These are phyloP conservation scores for Debaryomyces tyrocola DNA, from an alignment of 805 yeast genomes.

Conservation along the genomic window DNA sequence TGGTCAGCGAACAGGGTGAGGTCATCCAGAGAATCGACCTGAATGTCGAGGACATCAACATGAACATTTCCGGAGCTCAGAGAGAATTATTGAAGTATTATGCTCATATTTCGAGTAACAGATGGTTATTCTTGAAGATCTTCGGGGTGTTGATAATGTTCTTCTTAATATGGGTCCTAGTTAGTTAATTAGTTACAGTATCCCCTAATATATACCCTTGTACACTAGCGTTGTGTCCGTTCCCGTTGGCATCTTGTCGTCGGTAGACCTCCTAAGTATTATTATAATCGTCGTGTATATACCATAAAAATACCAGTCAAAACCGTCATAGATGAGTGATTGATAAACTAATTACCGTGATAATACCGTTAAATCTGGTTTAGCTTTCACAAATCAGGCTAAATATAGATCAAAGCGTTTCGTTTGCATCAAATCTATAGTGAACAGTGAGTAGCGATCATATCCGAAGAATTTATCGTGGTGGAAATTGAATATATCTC, in stretches of 20 bases:
- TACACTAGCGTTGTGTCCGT: neutral
- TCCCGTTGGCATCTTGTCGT: neutral
- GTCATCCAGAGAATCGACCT: slow-evolving; percentile 93
- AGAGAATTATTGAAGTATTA: slow-evolving; percentile 88
- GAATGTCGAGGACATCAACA: slow-evolving; percentile 88
- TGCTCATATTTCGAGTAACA: slow-evolving; percentile 80
- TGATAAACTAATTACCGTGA: neutral
- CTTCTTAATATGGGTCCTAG: slow-evolving; percentile 76
- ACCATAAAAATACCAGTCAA: too few relatives aligned
- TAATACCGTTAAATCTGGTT: neutral
- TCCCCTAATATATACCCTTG: too few relatives aligned
- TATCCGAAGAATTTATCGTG: neutral
- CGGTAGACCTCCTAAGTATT: neutral
- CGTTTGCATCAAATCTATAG: neutral
- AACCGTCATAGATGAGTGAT: too few relatives aligned
- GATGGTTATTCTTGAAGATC: slow-evolving; percentile 88
- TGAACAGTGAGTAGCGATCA: too few relatives aligned
- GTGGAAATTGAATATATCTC: neutral
- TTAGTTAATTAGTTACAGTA: slow-evolving; percentile 42
- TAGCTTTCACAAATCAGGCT: neutral
- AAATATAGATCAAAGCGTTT: neutral
- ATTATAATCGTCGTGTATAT: neutral
- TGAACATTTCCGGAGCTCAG: slow-evolving; percentile 92
- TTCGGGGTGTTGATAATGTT: slow-evolving; percentile 83
- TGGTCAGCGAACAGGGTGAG: slow-evolving; percentile 98